Base-by-base conservation (phyloP, 768 basidiomycete genomes). In the Lyophyllum decastes region DNA sequence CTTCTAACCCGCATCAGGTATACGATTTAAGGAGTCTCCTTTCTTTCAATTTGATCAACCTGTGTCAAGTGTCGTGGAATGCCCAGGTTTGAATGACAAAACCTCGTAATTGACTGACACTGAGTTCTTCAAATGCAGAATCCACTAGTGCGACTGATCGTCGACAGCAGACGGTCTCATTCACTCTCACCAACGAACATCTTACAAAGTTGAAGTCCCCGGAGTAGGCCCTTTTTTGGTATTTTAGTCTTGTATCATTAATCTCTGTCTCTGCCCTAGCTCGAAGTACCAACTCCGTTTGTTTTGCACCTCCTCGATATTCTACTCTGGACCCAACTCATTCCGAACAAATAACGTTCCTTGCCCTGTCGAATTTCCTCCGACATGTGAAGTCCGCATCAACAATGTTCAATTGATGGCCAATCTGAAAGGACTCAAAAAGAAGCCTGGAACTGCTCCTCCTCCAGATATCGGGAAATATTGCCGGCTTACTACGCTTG, bases 401-500 rank as follows among this genome's bases (percentile, higher is more conserved):
- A 96, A 97, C 71, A 79, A 75, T 54, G 77, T 77, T 2, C 79
- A 84, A 53, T 74, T 96, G 27, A 76, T 76, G 19, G 92, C 88
- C 35, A 95, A 89, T 70, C 71, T 94, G 61, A 94, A 94, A 70
- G 95, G 95, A 4, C 74, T 96, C 69, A 97, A 97, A 81, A 97
- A 97, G 79, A 95, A 92, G 64, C 90, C 93, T 26, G 94, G 94
- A 2, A 95, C 92, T 43, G 92, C 94, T 1, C 93, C 94, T n/a
- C 94, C 94, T 6, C 88, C 93, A 1, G 89, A 94, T 68, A 63
- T 83, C 33, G 73, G 75, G 38, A 75, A 77, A 62, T 75, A 76
- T 58, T 70, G 78, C 7, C 73, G 78, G 52, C 60, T 74, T 12
- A 75, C 65, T 48, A 73, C 72, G 9, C 68, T 76, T 44, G 73